Conservation (phyloP, 2,329 filamentous ascomycete species). For the Talaromyces pinophilus region DNA sequence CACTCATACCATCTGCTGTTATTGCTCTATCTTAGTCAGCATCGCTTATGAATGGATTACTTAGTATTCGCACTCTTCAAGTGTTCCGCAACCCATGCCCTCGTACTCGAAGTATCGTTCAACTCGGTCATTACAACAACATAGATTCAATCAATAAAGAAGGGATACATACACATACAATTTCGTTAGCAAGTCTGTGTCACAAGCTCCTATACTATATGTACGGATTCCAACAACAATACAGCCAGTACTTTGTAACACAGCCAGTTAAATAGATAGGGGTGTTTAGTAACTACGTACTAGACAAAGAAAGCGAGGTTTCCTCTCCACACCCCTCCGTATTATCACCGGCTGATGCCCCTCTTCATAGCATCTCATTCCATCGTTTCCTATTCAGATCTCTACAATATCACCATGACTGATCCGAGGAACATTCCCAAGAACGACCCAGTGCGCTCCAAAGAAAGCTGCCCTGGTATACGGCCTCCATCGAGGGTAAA, state of each 20-base stretch:
- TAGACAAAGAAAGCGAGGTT: not conserved
- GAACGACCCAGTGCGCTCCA: conserved; percentile 10
- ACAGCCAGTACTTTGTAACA: not conserved
- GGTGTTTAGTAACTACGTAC: not conserved
- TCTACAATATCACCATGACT: not conserved
- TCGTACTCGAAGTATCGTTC: too few species aligned
- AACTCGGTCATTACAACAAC: too few species aligned
- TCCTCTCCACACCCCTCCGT: not conserved
- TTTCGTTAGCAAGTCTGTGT: too few species aligned
- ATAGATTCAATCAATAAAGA: too few species aligned
- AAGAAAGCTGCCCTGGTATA: conserved; percentile 12
- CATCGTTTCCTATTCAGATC: conserved; percentile 4
- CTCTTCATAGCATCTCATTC: not conserved
- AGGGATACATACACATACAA: too few species aligned
- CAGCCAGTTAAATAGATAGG: not conserved
- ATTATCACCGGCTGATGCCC: not conserved
- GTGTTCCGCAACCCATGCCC: too few species aligned
- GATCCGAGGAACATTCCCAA: conserved; percentile 9
- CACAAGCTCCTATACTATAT: too few species aligned
- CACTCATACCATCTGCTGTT: too few species aligned
- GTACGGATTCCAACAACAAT: not conserved
- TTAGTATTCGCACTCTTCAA: too few species aligned
- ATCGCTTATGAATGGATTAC: too few species aligned
- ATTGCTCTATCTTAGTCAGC: too few species aligned
- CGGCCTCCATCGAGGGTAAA: not conserved